These are phyloP conservation scores for Aspergillus egyptiacus DNA, from an alignment of 495 filamentous ascomycete species.

Conservation along the genomic window DNA sequence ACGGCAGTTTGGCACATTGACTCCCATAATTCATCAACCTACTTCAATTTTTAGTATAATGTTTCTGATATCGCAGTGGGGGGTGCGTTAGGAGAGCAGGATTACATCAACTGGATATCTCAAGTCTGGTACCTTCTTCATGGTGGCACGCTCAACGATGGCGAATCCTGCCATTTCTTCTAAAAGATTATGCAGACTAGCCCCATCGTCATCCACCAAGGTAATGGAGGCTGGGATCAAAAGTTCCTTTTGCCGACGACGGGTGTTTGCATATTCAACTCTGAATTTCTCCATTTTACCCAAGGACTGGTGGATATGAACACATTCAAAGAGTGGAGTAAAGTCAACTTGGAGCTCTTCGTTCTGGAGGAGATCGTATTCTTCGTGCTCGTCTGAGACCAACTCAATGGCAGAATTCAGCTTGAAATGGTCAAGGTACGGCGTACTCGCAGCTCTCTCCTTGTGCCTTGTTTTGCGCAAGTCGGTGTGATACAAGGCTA, in stretches of 20 bases:
- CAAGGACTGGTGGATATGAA: slow-evolving; percentile 94
- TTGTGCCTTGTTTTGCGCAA: slow-evolving; percentile 79
- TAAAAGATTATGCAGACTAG: slow-evolving; percentile 74
- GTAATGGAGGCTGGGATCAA: slow-evolving; percentile 68
- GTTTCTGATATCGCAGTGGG: not conserved
- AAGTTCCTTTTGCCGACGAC: slow-evolving; percentile 86
- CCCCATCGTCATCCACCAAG: slow-evolving; percentile 65
- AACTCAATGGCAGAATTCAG: slow-evolving; percentile 94
- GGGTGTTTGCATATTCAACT: slow-evolving; percentile 81
- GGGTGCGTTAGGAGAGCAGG: no score
- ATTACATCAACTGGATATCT: slow-evolving; percentile 81
- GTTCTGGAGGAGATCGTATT: slow-evolving; percentile 90
- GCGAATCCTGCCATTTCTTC: slow-evolving; percentile 95
- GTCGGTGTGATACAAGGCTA: slow-evolving; percentile 95
- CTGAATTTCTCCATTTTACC: slow-evolving; percentile 89
- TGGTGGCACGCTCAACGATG: slow-evolving; percentile 90
- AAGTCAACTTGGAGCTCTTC: slow-evolving; percentile 93
- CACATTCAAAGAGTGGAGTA: slow-evolving; percentile 85
- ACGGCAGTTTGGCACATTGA: slow-evolving; percentile 92
- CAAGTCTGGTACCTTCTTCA: slow-evolving; percentile 75
- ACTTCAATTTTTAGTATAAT: slow-evolving; percentile 1
- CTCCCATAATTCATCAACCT: slow-evolving; percentile 97
- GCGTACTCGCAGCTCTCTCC: slow-evolving; percentile 63
- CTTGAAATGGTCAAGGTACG: slow-evolving; percentile 72
- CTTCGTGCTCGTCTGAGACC: slow-evolving; percentile 89